Base-by-base conservation (phyloP, 306 rosid species). In the Rosa chinensis region DNA sequence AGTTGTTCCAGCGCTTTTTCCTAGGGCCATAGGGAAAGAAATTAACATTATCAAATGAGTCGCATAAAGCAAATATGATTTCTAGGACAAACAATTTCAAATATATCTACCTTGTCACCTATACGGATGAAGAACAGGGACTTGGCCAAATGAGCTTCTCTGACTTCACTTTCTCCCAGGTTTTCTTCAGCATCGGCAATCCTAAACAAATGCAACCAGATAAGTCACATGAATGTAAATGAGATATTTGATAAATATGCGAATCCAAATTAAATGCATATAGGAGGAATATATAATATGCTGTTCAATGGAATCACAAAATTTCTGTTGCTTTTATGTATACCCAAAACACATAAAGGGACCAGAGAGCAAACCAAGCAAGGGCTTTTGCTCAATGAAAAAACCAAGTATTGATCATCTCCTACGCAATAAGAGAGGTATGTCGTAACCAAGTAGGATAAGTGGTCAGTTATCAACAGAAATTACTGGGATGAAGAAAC, bases 131-230 rank as follows among this genome's bases (percentile, higher is more conserved):
- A 93, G 80, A 86, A 91, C 85, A 93, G 78, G 77, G 99, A 91
- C 80, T 95, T 95, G 25, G 99, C 99, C 83, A 95, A 76, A 82
- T 95, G 99, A 74, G 99, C 99, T 86, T 96, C 99, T 45, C 99
- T 90, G 52, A 96, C 99, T 89, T 96, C 99, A 88, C 98, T 96
- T 88, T 96, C 99, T 9, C 99, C 99, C 45, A 96, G 86, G 88
- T 96, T 96, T 70, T 93, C 98, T 82, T 96, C 99, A 0, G 99
- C 98, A 73, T 96, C 99, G 75, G 98, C 97, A 84, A 93, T 93
- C 90, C 99, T 96, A 45, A 62, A 83, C 70, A 81, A 61, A 78
- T 40, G 74, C 80, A 86, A 56, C 77, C 69, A 78, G 68, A 80
- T 50, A 45, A 83, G 64, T 45, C 49, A 48, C 48, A 67, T 70